Conservation (phyloP, 495 filamentous ascomycete genomes). For the Xylaria sp. region DNA sequence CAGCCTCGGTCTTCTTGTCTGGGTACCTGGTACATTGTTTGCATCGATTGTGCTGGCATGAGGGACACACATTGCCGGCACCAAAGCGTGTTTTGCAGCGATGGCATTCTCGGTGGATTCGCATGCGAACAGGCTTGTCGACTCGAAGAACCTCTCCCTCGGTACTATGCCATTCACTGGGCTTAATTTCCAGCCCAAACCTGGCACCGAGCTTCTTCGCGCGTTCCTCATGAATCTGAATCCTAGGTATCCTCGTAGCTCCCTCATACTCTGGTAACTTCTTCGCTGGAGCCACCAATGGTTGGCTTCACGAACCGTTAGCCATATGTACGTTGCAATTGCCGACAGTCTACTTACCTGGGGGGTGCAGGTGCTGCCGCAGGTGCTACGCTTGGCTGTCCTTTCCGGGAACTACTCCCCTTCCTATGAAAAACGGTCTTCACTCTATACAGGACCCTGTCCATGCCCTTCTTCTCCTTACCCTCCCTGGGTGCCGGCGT, state of each 20-base stretch:
- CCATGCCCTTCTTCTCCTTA: constrained; percentile 68
- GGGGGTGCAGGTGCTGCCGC: constrained; percentile 34
- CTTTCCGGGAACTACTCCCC: constrained; percentile 52
- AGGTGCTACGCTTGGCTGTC: constrained; percentile 40
- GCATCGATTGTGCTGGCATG: constrained; percentile 79
- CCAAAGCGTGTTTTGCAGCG: constrained; percentile 77
- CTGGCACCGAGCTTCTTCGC: constrained; percentile 75
- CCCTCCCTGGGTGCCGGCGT: constrained; percentile 46
- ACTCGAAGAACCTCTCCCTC: constrained; percentile 71
- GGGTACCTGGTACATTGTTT: constrained; percentile 80
- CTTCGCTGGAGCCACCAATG: constrained; percentile 37
- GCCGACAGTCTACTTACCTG: constrained; percentile 31
- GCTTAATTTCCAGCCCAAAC: constrained; percentile 74
- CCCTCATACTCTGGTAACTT: constrained; percentile 37
- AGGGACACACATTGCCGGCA: constrained; percentile 69
- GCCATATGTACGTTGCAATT: not conserved
- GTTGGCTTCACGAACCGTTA: constrained; percentile 25
- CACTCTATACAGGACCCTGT: constrained; percentile 67
- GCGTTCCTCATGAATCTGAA: constrained; percentile 68
- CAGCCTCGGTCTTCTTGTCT: constrained; percentile 56
- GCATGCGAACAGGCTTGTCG: constrained; percentile 89
- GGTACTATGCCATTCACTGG: constrained; percentile 69
- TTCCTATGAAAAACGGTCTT: constrained; percentile 66
- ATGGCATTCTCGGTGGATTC: constrained; percentile 84
- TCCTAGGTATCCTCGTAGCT: constrained; percentile 50